phyloP scores from a whole-genome alignment of 805 yeast species.

The Suhomyces canberraensis region DNA sequence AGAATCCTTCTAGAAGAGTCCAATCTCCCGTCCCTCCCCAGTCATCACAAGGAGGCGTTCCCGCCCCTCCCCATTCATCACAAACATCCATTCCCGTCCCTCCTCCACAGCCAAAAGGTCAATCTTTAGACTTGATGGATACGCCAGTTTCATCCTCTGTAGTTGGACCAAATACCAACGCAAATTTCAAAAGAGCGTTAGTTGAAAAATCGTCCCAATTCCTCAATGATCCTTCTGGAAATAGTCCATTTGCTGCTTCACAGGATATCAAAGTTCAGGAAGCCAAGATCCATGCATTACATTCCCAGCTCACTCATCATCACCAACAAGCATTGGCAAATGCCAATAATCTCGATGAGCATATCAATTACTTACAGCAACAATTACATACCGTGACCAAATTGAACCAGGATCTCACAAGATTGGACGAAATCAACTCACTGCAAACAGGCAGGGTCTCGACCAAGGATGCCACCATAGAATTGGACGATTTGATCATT shows the following conservation, averaged over 20 bases:
- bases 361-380: slow-evolving; percentile 24
- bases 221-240: neutral
- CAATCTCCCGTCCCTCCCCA: no score
- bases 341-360: slow-evolving; percentile 27
- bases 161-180: neutral
- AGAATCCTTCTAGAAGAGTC: no score
- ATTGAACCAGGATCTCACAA: slow-evolving; percentile 24
- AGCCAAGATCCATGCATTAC: slow-evolving; percentile 25
- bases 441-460: slow-evolving; percentile 16
- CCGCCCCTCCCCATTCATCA: no score
- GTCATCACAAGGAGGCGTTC: no score
- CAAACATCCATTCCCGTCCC: no score
- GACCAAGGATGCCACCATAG: slow-evolving; percentile 12
- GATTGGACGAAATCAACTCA: slow-evolving; percentile 23
- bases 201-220: neutral
- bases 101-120: no score
- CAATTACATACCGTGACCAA: slow-evolving; percentile 21
- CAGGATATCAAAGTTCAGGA: slow-evolving; percentile 6
- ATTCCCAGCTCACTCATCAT: slow-evolving; percentile 33
- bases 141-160: no score
- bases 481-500: slow-evolving; percentile 34
- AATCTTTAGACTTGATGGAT: neutral
- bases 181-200: neutral
- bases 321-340: slow-evolving; percentile 36
- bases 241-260: neutral